A percentile compares a stretch with the other conserved stretches of the same genome.
phyloP scores from a whole-genome alignment of 2,329 filamentous ascomycete genomes.

The Cadophora sp. region DNA sequence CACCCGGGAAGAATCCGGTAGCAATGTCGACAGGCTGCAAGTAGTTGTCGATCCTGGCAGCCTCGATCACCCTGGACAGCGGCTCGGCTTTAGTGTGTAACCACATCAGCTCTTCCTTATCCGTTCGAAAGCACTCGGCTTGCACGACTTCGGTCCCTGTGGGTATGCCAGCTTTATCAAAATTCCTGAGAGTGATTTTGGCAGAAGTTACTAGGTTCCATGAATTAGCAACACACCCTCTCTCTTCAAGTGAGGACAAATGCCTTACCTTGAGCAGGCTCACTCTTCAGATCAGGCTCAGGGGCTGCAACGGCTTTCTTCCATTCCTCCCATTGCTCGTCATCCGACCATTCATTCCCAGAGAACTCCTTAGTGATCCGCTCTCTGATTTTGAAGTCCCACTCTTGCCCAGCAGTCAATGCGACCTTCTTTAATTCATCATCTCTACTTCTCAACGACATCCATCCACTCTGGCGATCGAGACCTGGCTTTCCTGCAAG shows the following conservation, averaged over 20 bases:
- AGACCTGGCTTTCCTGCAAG: slow-evolving; percentile 3
- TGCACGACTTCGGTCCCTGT: neutral
- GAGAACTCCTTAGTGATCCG: slow-evolving; percentile 34
- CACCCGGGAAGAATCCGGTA: slow-evolving; percentile 3
- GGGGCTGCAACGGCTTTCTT: slow-evolving; percentile 16
- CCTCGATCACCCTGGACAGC: neutral
- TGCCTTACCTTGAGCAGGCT: slow-evolving; percentile 7
- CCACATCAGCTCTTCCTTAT: slow-evolving; percentile 30
- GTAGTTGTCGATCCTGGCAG: neutral
- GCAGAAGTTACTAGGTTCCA: neutral
- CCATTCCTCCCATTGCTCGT: slow-evolving; percentile 33
- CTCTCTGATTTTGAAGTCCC: slow-evolving; percentile 37
- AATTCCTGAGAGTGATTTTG: neutral
- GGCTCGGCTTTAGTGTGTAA: slow-evolving; percentile 27
- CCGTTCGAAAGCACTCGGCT: slow-evolving; percentile 23
- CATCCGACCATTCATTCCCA: slow-evolving; percentile 32
- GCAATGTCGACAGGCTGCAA: neutral
- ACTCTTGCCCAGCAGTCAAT: slow-evolving; percentile 35
- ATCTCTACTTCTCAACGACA: slow-evolving; percentile 25
- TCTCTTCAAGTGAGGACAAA: neutral
- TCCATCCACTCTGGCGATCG: slow-evolving; percentile 29
- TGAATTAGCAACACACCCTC: neutral
- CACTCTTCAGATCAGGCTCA: neutral
- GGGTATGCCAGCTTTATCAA: neutral
- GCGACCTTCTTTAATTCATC: slow-evolving; percentile 31